Evolutionary conservation across 1,284 basidiomycete species (phyloP), one percentile per base, ranked within the genome.

Genomic region (Cryptococcus sp.): DNA sequence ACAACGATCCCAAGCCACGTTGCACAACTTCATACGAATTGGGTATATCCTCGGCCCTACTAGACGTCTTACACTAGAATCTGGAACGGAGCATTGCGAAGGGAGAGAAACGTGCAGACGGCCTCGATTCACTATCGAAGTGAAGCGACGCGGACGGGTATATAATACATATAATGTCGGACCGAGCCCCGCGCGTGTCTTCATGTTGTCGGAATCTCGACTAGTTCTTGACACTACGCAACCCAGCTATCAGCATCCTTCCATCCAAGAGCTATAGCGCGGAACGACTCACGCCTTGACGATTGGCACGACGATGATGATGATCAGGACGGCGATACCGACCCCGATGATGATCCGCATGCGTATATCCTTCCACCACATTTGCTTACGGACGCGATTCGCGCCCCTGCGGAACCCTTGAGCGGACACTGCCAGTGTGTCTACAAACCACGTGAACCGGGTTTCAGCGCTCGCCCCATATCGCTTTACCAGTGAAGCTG

Each of bases 391-490:
- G 50, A 99, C 96, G 63, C 92, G 86, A 82, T 96, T 97, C 54
- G 96, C 96, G 64, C 95, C 94, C 67, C 92, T 86, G 63, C 93
- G 87, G 87, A 99, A 99, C 30, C 93, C 93, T 82, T 99, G 96
- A 13, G 95, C 96, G n/a, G 93, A 97, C 41, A 97, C 91, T 30
- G 95, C 94, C 58, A 99, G 86, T 76, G 90, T 97, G 80, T 99
- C 95, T 95, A 69, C n/a, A 16, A 23, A 25, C 22, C 17, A 22
- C 3, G 30, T 25, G 25, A 25, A 25, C 3, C 3, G 25, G 6
- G 25, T 25, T 3, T 25, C 25, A 25, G 25, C 25, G 6, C 25
- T 25, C 25, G 25, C 6, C 25, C 25, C 3, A 25, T 6, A 6
- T 25, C 25, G 25, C 25, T 25, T 25, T 3, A 25, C 25, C 6